Base-by-base conservation (phyloP, 805 yeast species). In the Candida manassasensis region DNA sequence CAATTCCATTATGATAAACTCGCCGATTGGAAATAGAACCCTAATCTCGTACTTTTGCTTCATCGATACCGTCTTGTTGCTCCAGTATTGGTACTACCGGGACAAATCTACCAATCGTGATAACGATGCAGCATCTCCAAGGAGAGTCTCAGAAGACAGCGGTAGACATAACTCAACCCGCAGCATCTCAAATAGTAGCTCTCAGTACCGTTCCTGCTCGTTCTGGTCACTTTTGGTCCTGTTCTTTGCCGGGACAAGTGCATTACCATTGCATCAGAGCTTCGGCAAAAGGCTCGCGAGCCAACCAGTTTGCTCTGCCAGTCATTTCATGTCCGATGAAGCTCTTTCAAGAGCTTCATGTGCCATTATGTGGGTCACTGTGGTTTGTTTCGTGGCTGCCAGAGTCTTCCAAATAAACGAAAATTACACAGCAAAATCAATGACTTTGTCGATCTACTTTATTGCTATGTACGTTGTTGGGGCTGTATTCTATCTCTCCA, bases 21-120 rank as follows among this genome's bases (percentile, higher is more conserved):
- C 32, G 15, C 21, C 21, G 12, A 25, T 31, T 9, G 16, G 27
- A 7, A 13, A 31, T 15, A 25, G 22, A 18, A 21, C 38, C 89
- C 41, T 63, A 87, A 31, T 77, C 81, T 39, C 73, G 2, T 89
- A 89, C 58, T 88, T 84, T 53, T 64, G 90, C 34, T 58, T 69
- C 38, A 83, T 84, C 42, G 97, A 89, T 57, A 36, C 72, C 16
- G 63, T 85, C 8, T 64, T 89, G 19, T 68, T 79, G 32, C 67
- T 72, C 3, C 97, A 89, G 55, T 88, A 71, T 54, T 73, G 77
- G 57, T 79, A 84, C 57, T 89, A 64, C 74, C n/a, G 44, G 47
- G 34, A 54, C 70, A 17, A 71, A 64, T 37, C 61, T 65, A 38
- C 9, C 6, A 24, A 11, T 19, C 9, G 22, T 19, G 10, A 19